Evolutionary conservation across 2,329 filamentous ascomycete genomes (phyloP).

Genomic region (Ophiostoma piceae): DNA sequence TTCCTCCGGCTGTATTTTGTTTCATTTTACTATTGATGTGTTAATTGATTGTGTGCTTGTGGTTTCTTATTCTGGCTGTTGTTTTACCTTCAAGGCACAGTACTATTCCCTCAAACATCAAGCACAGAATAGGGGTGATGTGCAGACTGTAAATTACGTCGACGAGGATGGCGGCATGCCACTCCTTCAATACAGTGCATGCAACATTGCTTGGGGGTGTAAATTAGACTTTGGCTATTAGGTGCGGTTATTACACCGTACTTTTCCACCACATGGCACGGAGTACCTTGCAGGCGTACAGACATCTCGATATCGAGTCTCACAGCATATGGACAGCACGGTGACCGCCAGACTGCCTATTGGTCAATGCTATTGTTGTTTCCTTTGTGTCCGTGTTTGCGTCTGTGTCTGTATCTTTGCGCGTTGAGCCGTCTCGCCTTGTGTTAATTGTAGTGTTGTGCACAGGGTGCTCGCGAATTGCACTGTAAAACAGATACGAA

Average conservation of each 20-base stretch:
- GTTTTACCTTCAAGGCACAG: not conserved
- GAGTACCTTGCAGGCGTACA: not conserved
- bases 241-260: not conserved
- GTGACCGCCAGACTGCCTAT: not conserved
- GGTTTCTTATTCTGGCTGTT: not conserved
- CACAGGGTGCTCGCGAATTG: not conserved
- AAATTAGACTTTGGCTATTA: not conserved
- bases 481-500: not conserved
- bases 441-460: not conserved
- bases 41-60: not conserved
- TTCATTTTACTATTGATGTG: not conserved
- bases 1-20: not conserved
- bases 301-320: constrained; percentile 5
- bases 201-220: constrained; percentile 9
- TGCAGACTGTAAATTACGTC: constrained; percentile 11
- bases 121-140: constrained; percentile 6
- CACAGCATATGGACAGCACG: not conserved
- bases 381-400: not conserved
- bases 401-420: not conserved
- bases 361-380: constrained; percentile 4
- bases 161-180: constrained; percentile 5
- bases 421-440: not conserved
- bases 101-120: not conserved
- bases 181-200: not conserved
- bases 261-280: not conserved